Evolutionary conservation across 2,329 filamentous ascomycete genomes (phyloP), one percentile per base, ranked within the genome.

Genomic region (Aspergillus fischeri): DNA sequence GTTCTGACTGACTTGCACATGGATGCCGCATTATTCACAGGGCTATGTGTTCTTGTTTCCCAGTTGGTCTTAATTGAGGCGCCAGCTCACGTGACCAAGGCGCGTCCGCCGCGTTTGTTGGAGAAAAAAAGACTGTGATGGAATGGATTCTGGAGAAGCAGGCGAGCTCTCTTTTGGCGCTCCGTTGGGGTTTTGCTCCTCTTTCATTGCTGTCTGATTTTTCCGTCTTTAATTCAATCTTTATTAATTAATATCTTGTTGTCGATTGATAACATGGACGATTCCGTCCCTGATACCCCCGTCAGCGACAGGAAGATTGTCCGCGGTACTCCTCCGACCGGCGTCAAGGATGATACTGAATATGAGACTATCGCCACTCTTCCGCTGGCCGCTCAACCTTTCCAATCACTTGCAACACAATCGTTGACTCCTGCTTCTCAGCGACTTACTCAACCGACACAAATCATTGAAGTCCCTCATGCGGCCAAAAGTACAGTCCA

Each of bases 361-460:
- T 67, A 78, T 65, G 77, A 83, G 58, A 82, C 80, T 10, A 67
- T 81, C 52, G 78, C 77, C 59, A 82, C 80, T 10, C 58, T 81
- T 60, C 77, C 82, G 65, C 59, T 78, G 70, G 48, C 57, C 48
- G 25, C 25, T 25, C 10, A 27, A 28, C 60, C 60, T 38, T 41
- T 58, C 47, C 56, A 58, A 21, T 64, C 65, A 58, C 57, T 63
- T 56, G 64, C 63, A 62, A 70, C 70, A 54, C 71, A 71, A 63
- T 62, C 67, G 56, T 62, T 70, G 45, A 76, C 67, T 59, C 81
- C 69, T 77, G 78, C 62, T 78, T 83, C 58, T 72, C 82, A 73
- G 74, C 79, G 54, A 77, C 76, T 70, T 63, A 87, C 84, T 14
- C 85, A 88, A 65, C 84, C 86, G 0, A 87, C 83, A 10, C 85